phyloP scores from a whole-genome alignment of 352 stramenopile species.

The Pythium oligandrum region DNA sequence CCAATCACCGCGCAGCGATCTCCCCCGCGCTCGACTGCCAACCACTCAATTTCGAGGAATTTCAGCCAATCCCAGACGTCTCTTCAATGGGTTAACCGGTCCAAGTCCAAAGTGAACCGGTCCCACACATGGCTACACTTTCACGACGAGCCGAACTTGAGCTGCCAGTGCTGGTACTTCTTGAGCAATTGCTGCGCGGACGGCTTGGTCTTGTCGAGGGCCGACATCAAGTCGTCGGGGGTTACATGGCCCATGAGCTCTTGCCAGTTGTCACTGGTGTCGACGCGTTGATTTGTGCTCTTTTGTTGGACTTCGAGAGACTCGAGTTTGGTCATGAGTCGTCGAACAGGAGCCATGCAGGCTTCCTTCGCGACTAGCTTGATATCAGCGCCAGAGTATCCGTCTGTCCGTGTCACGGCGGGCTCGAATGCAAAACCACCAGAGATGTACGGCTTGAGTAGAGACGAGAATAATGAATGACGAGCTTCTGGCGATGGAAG shows the following conservation, averaged over 20 bases:
- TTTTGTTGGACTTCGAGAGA: slow-evolving; percentile 23
- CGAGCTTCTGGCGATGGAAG: slow-evolving; percentile 61
- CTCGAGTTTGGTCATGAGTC: slow-evolving; percentile 68
- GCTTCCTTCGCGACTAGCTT: slow-evolving; percentile 84
- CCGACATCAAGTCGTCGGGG: slow-evolving; percentile 39
- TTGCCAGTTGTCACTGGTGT: slow-evolving; percentile 39
- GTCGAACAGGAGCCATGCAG: slow-evolving; percentile 74
- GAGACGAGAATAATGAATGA: slow-evolving; percentile 42
- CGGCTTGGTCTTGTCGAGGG: slow-evolving; percentile 75
- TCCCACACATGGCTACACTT: slow-evolving; percentile 1
- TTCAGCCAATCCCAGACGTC: slow-evolving; percentile 5
- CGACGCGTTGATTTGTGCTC: slow-evolving; percentile 15
- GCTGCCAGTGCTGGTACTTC: slow-evolving; percentile 81
- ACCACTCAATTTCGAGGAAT: slow-evolving; percentile 21
- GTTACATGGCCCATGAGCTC: slow-evolving; percentile 55
- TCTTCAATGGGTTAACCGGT: slow-evolving; percentile 3
- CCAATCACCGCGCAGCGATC: slow-evolving; percentile 14
- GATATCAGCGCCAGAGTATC: slow-evolving; percentile 82
- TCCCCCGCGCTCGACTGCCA: slow-evolving; percentile 17
- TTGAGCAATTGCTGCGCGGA: slow-evolving; percentile 67
- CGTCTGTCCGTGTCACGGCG: slow-evolving; percentile 47
- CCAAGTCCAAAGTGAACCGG: slow-evolving; percentile 9
- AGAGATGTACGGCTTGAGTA: slow-evolving; percentile 57
- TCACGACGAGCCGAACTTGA: slow-evolving; percentile 71
- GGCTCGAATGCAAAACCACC: slow-evolving; percentile 46